Evolutionary conservation across 2,329 filamentous ascomycete genomes (phyloP).

Genomic region (Talaromyces sp.): DNA sequence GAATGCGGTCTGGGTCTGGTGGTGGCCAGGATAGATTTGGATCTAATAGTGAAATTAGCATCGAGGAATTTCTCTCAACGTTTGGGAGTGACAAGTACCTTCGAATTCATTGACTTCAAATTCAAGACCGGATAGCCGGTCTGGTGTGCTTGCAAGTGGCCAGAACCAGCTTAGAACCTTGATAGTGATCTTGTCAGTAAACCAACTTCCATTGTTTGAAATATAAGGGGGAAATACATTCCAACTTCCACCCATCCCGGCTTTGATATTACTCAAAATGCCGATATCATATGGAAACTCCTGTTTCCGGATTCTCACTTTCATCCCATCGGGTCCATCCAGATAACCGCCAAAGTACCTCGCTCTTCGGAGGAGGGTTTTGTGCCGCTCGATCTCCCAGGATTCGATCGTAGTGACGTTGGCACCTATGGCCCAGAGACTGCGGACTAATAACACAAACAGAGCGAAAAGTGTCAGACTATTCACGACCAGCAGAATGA

Average conservation of each 20-base stretch:
- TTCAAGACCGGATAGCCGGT: conserved; percentile 45
- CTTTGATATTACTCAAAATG: conserved; percentile 58
- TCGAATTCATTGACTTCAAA: conserved; percentile 64
- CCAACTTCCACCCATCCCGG: conserved; percentile 58
- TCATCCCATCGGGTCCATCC: conserved; percentile 56
- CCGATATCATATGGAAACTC: conserved; percentile 68
- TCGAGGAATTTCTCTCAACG: no score
- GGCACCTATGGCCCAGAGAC: conserved; percentile 54
- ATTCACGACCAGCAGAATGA: conserved; percentile 55
- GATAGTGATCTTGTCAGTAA: conserved; percentile 9
- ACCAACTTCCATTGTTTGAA: not conserved
- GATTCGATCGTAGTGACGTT: conserved; percentile 66
- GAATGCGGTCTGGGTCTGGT: conserved; percentile 52
- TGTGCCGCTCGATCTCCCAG: conserved; percentile 58
- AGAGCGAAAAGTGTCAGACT: conserved; percentile 59
- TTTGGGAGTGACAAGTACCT: no score
- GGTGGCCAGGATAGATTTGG: conserved; percentile 47
- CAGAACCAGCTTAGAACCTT: conserved; percentile 59
- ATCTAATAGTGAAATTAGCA: conserved; percentile 29
- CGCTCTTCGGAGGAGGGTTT: conserved; percentile 47
- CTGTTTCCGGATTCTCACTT: conserved; percentile 56
- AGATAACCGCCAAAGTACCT: conserved; percentile 57
- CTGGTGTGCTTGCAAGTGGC: conserved; percentile 56
- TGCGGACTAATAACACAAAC: conserved; percentile 54
- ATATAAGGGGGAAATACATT: conserved; percentile 33